phyloP scores from a whole-genome alignment of 2,329 filamentous ascomycete genomes.

The Aulographum hederae region DNA sequence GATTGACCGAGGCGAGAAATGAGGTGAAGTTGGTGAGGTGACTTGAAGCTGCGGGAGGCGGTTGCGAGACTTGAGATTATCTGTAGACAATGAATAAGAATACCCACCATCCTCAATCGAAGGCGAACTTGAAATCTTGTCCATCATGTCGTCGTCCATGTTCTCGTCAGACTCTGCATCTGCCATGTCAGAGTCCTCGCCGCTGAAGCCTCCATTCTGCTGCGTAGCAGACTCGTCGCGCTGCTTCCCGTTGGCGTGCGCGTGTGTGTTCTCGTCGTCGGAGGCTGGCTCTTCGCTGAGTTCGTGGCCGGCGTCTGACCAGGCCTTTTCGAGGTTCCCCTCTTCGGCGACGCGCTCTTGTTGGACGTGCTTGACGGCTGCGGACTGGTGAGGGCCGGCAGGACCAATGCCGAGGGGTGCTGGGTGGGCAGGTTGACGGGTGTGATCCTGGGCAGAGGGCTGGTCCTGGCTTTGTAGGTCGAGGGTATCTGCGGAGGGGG shows the following conservation, averaged over 20 bases:
- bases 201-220: constrained; percentile 17
- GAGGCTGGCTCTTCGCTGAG: constrained; percentile 38
- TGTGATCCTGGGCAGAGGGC: constrained; percentile 72
- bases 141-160: constrained; percentile 87
- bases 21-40: no score
- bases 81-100: no score
- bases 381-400: constrained; percentile 67
- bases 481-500: constrained; percentile 55
- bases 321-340: constrained; percentile 42
- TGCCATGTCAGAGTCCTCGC: constrained; percentile 33
- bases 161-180: constrained; percentile 51
- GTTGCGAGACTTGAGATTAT: no score
- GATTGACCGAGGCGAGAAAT: no score
- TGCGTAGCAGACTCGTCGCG: constrained; percentile 15
- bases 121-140: constrained; percentile 95
- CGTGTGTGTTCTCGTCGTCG: constrained; percentile 23
- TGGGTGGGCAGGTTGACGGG: constrained; percentile 33
- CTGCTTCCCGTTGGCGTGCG: constrained; percentile 6
- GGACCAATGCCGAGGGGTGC: constrained; percentile 33
- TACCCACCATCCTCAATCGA: constrained; percentile 98
- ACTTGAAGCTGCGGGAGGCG: no score
- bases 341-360: constrained; percentile 57
- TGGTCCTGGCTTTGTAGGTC: constrained; percentile 75
- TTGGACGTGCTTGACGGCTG: constrained; percentile 62
- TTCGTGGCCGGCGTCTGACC: constrained; percentile 19